phyloP scores from a whole-genome alignment of 2,329 filamentous ascomycete species.

The Calonectria pseudoreteaudii region DNA sequence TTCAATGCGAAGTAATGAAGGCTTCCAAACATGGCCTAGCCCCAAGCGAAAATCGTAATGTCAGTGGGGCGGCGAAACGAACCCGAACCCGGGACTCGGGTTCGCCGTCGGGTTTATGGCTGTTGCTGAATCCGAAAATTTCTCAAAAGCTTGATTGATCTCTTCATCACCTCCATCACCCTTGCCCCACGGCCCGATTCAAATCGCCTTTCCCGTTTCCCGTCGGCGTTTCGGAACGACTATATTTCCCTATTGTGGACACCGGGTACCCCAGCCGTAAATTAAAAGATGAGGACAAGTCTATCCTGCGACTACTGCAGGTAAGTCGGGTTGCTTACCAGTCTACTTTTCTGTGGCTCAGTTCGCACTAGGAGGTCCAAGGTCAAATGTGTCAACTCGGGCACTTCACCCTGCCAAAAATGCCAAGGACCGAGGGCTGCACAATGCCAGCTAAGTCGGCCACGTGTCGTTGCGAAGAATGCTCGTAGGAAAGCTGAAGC shows the following conservation, averaged over 20 bases:
- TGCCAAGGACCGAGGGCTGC: not conserved
- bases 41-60: not conserved
- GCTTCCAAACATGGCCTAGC: not conserved
- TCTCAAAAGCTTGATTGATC: not conserved
- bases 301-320: constrained; percentile 15
- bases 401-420: constrained; percentile 9
- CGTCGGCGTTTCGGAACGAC: not conserved
- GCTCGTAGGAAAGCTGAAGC: not conserved
- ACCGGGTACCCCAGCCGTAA: not conserved
- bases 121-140: not conserved
- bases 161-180: not conserved
- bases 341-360: not conserved
- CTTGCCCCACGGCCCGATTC: not conserved
- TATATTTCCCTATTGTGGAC: not conserved
- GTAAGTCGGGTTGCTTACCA: not conserved
- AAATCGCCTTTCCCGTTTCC: not conserved
- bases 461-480: not conserved
- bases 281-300: constrained; percentile 6
- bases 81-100: not conserved
- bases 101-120: not conserved
- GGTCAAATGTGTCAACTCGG: constrained; percentile 14
- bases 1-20: not conserved
- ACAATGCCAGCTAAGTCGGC: not conserved
- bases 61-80: not conserved
- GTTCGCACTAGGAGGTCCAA: constrained; percentile 1